Base-by-base conservation (phyloP, 768 basidiomycete species). In the Rhizopogon rudus region DNA sequence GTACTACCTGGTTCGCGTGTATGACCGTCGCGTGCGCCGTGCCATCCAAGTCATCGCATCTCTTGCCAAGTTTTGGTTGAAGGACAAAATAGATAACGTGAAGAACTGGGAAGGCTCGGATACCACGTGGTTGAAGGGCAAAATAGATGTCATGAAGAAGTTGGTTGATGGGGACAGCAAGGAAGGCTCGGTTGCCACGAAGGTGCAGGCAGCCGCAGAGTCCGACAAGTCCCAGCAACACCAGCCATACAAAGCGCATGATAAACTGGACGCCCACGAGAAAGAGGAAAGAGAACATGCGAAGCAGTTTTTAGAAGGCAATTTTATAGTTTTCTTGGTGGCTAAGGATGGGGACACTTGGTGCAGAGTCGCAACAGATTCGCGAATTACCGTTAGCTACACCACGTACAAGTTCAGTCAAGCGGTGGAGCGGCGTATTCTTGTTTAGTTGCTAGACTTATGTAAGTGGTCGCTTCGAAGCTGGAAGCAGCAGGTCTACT, bases 1-100 rank as follows among this genome's bases (percentile, higher is more conserved):
- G 8, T 63, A 61, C 44, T 61, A 58, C 44, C 22, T 66, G 8
- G 67, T 65, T 29, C 61, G 65, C n/a, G 39, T 49, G 3, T 67
- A 66, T 65, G 51, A 57, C 33, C 57, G 48, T 51, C 43, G 51
- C 17, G 44, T 64, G 3, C 43, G 46, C 0, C 61, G 53, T 16
- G 57, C 59, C 45, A 61, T 66, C 22, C 51, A 54, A 3, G 56
- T 65, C 22, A 56, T 17, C 61, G 61, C 9, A n/a, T 66, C 31
- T 25, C 4, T 1, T 33, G 31, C 6, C 31, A 33, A 33, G 31
- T 7, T 31, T 31, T 31, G 31, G n/a, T 40, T 63, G 9, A 35
- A 56, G n/a, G 63, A 63, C n/a, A 20, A 48, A 6, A 25, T 54
- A 0, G 31, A 54, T 35, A 59, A 67, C 1, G 3, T 9, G 0